phyloP scores from a whole-genome alignment of 768 basidiomycete species.

The Dacryopinax primogenitus region DNA sequence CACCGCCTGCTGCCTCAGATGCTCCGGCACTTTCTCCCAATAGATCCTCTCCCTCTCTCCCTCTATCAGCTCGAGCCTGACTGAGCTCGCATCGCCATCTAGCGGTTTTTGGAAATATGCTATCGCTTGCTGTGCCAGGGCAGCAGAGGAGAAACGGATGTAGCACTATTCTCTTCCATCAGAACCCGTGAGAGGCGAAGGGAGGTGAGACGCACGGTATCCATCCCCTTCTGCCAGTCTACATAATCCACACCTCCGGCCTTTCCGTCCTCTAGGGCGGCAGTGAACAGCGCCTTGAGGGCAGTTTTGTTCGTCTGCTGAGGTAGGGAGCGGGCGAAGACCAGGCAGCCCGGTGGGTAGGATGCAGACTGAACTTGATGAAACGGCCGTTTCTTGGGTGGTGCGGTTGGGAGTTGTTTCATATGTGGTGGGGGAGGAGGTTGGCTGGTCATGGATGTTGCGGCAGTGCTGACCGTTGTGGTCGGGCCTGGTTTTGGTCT shows the following conservation, averaged over 20 bases:
- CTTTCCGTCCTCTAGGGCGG: constrained; percentile 26
- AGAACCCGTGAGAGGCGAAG: neutral
- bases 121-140: constrained; percentile 36
- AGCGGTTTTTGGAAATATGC: constrained; percentile 39
- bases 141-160: constrained; percentile 48
- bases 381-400: neutral
- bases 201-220: constrained; percentile 38
- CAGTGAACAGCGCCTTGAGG: constrained; percentile 44
- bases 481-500: constrained; percentile 8
- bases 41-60: constrained; percentile 59
- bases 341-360: constrained; percentile 53
- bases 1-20: constrained; percentile 50
- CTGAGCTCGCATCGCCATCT: constrained; percentile 11
- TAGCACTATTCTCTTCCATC: constrained; percentile 42
- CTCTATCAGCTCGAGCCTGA: constrained; percentile 43
- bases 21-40: constrained; percentile 70
- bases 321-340: constrained; percentile 59
- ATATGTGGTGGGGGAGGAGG: too few species aligned
- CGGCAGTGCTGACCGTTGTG: too few species aligned
- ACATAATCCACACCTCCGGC: constrained; percentile 53
- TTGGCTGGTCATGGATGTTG: too few species aligned
- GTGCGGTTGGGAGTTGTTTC: too few species aligned
- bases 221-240: constrained; percentile 66
- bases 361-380: constrained; percentile 8
- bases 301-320: constrained; percentile 72